These are phyloP conservation scores for Ehretia macrophylla DNA, from an alignment of 257 asterid species.

Conservation along the genomic window DNA sequence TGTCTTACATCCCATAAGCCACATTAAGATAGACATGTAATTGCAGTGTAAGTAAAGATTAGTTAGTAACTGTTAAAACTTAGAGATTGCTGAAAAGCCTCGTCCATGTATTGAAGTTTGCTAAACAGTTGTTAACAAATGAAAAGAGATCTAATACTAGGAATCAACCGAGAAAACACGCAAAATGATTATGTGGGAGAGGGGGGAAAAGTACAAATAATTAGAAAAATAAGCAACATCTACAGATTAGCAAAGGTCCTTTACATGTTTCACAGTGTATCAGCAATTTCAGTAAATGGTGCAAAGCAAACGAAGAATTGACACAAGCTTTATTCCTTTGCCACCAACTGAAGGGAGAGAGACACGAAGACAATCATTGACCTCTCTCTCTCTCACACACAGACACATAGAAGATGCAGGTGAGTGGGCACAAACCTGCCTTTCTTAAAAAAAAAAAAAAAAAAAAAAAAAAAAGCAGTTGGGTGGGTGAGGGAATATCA, in stretches of 20 bases:
- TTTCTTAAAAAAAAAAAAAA: constrained; percentile 9
- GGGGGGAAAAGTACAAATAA: not conserved
- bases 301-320: constrained; percentile 13
- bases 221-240: not conserved
- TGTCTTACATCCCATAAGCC: too few species aligned
- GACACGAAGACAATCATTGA: constrained; percentile 12
- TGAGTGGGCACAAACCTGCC: constrained; percentile 24
- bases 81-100: too few species aligned
- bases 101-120: too few species aligned
- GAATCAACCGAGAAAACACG: not conserved
- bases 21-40: too few species aligned
- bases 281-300: constrained; percentile 1
- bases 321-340: constrained; percentile 22
- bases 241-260: not conserved
- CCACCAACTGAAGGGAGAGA: constrained; percentile 13
- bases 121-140: too few species aligned
- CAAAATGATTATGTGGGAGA: not conserved
- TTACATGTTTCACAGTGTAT: constrained; percentile 8
- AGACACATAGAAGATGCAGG: not conserved
- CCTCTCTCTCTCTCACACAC: not conserved
- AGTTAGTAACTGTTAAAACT: too few species aligned
- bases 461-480: constrained; percentile 6
- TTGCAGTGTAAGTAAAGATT: too few species aligned
- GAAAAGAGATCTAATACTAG: not conserved
- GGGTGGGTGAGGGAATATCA: constrained; percentile 6